Base-by-base conservation (phyloP, 352 stramenopile species). In the Thalassiosira sp. region DNA sequence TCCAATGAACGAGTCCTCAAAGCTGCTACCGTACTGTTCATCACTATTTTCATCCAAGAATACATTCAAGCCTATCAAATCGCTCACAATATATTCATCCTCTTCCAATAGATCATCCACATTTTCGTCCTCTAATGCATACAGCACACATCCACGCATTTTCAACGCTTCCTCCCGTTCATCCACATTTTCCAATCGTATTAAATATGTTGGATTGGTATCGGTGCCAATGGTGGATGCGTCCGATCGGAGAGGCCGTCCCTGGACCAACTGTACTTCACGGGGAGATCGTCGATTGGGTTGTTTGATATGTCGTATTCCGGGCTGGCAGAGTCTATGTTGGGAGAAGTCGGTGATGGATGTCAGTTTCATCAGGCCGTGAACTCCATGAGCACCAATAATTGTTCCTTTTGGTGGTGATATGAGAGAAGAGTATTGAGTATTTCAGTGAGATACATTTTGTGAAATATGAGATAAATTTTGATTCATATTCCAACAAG, bases 11-110 rank as follows among this genome's bases (percentile, higher is more conserved):
- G 69, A 65, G 56, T 71, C 68, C 18, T 69, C 73, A 56, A 74
- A 74, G 5, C 45, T 59, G 18, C 66, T 61, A 7, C 25, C 57
- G 7, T 53, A 45, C 2, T 46, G n/a, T 25, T 68, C 45, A 10
- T 74, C 62, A 24, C 73, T 73, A 59, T 18, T 70, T 37, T 73
- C 60, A 42, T 65, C 54, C 11, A 82, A 18, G 49, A 81, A 85
- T 1, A 92, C 82, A 46, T 86, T 76, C 40, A 91, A 74, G 16
- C 84, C 87, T 3, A 92, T 70, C 40, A 92, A 62, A 68, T 92
- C 87, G 31, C 76, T 84, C 2, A 92, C 54, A 53, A 90, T 59
- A 57, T 88, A 84, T 63, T 92, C 87, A 71, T 87, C 76, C 31
- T 88, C 64, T 24, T 68, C 53, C 5, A 85, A 28, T 1, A 77